Base-by-base conservation (phyloP, 805 yeast genomes). In the Nematodospora valgi region DNA sequence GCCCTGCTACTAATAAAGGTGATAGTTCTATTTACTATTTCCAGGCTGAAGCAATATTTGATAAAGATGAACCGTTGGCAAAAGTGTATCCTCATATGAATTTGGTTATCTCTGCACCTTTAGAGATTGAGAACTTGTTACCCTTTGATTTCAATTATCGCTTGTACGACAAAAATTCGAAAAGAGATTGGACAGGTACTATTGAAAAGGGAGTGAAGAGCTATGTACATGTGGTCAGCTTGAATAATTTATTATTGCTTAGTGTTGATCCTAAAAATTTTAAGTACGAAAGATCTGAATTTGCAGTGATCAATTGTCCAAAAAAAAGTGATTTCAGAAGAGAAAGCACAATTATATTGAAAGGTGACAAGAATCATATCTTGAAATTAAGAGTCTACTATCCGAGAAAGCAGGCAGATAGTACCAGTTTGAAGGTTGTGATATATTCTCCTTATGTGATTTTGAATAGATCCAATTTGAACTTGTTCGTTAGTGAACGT, bases 361-460 rank as follows among this genome's bases (percentile, higher is more conserved):
- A 72, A 34, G 72, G 75, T 35, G 72, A 67, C 3, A 81, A 78
- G 48, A 93, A 88, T 0, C 96, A 86, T 47, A 53, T 66, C 13
- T 62, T 93, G 32, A 71, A 73, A 35, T 62, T 93, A 25, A 68
- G 70, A 13, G 63, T 93, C 5, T 80, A 78, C 40, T 91, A 88
- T 53, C 68, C 70, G 0, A 70, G 72, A 30, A 66, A 64, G 14
- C 60, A 68, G 14, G 68, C 70, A 0, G 64, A 72, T 7, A 73
- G 77, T 22, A 71, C 82, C 2, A 85, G 87, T 20, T 64, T 80
- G 43, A 74, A 77, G 43, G 72, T 87, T 2, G 73, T 75, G 9
- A 68, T 93, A n/a, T 87, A 78, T 51, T 67, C 96, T 0, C 97
- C 97, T 0, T 93, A 91, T 51, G 68, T 93, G 29, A 63, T 93